Percentiles rank a stretch among this genome's conserved stretches.
Conservation (phyloP, 179 eudicot species). For the Corrigiola litoralis region DNA sequence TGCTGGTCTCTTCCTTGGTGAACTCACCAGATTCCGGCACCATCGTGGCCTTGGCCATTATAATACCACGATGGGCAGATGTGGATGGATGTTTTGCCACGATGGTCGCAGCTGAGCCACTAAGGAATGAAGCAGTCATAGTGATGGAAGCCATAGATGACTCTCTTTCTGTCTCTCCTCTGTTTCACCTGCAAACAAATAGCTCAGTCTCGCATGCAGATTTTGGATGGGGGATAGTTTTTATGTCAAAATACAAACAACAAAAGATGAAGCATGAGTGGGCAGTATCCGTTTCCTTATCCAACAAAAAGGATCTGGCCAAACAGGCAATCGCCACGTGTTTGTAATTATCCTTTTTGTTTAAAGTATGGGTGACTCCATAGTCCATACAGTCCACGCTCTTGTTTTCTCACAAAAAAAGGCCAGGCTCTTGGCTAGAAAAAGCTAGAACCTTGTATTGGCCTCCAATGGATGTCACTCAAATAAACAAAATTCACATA, state of each 20-base stretch:
- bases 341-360: slow-evolving; percentile 12
- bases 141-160: slow-evolving; percentile 61
- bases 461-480: no score
- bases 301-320: slow-evolving; percentile 25
- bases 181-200: slow-evolving; percentile 8
- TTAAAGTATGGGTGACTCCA: slow-evolving; percentile 4
- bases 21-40: slow-evolving; percentile 19
- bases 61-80: slow-evolving; percentile 28
- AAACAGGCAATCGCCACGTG: slow-evolving; percentile 40
- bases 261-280: slow-evolving; percentile 6
- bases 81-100: slow-evolving; percentile 25
- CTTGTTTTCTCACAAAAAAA: slow-evolving; percentile 1
- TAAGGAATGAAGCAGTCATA: slow-evolving; percentile 49
- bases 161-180: neutral
- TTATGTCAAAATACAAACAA: neutral
- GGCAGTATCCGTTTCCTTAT: slow-evolving; percentile 41
- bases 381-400: no score
- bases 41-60: slow-evolving; percentile 48
- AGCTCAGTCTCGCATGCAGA: slow-evolving; percentile 5
- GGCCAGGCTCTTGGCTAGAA: slow-evolving; percentile 6
- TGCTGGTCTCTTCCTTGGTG: slow-evolving; percentile 21
- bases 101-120: slow-evolving; percentile 30
- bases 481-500: no score
- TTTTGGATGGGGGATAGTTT: neutral
- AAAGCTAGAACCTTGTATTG: neutral